phyloP scores from a whole-genome alignment of 495 filamentous ascomycete species.

The Sporormia fimetaria region DNA sequence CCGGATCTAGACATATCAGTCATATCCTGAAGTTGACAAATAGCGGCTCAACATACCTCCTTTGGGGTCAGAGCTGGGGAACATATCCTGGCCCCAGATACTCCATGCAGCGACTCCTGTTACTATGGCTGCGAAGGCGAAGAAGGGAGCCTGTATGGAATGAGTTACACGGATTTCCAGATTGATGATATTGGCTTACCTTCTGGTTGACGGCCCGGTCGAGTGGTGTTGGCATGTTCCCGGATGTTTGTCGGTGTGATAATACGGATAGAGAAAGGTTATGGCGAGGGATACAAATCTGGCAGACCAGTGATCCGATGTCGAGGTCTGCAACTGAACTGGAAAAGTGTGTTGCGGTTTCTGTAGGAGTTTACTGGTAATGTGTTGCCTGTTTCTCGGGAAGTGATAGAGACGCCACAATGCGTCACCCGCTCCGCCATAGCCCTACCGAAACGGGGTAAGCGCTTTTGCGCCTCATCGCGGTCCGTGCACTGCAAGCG shows the following conservation, averaged over 20 bases:
- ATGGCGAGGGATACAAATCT: no score
- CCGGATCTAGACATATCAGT: constrained; percentile 35
- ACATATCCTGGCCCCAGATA: constrained; percentile 72
- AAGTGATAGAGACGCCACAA: no score
- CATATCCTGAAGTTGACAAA: neutral
- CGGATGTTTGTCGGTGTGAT: constrained; percentile 5
- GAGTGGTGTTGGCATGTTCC: constrained; percentile 28
- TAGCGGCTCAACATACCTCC: constrained; percentile 42
- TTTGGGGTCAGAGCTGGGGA: constrained; percentile 63
- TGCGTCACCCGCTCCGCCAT: no score
- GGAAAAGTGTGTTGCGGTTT: no score
- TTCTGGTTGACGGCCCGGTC: constrained; percentile 25
- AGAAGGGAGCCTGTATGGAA: constrained; percentile 17
- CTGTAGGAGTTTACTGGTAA: no score
- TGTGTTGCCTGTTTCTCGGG: no score
- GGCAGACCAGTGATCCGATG: no score
- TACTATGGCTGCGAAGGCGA: constrained; percentile 68
- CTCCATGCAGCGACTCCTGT: constrained; percentile 73
- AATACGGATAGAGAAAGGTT: no score
- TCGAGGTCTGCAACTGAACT: no score
- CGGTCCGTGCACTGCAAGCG: neutral
- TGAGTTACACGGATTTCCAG: constrained; percentile 26
- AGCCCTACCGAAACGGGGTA: no score
- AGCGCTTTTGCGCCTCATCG: neutral
- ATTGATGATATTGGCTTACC: constrained; percentile 7